Percentiles rank a stretch among this genome's conserved stretches.
Conservation (phyloP, 495 filamentous ascomycete genomes). For the Glarea lozoyensis region DNA sequence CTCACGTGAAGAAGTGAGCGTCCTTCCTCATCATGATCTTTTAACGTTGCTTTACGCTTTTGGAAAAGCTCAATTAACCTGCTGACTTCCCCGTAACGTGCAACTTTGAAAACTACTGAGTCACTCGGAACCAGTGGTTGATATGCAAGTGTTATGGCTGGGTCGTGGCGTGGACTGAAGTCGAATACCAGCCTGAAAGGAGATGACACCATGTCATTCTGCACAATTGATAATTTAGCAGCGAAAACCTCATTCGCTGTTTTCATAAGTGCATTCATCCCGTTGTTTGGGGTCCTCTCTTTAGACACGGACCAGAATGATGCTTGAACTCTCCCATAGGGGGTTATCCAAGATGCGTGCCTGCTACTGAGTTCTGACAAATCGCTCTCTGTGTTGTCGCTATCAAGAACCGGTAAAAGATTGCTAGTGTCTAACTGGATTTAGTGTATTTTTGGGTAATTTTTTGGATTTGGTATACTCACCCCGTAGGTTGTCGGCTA, state of each 20-base stretch:
- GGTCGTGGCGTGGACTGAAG: conserved; percentile 2
- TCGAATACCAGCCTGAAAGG: conserved; percentile 4
- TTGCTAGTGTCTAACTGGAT: neutral
- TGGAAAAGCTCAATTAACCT: conserved; percentile 1
- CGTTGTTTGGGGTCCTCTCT: too few species aligned
- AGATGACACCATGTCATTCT: neutral
- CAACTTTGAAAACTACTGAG: conserved; percentile 5
- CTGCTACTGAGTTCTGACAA: neutral
- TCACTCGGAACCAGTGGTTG: conserved; percentile 2
- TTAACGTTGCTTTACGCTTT: conserved; percentile 2
- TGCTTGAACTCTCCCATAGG: conserved; percentile 5
- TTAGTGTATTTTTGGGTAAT: too few species aligned
- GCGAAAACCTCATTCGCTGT: neutral
- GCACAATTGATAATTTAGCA: conserved; percentile 4
- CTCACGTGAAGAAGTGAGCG: conserved; percentile 9
- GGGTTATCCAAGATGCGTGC: conserved; percentile 5
- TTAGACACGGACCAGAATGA: conserved; percentile 1
- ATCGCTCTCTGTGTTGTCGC: neutral
- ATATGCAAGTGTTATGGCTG: conserved; percentile 7
- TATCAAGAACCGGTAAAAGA: neutral
- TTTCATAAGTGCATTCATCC: neutral
- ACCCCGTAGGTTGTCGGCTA: neutral
- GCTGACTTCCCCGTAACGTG: conserved; percentile 1
- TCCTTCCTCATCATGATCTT: conserved; percentile 9
- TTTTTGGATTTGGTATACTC: too few species aligned